Conservation (phyloP, 805 yeast species). For the Tetrapisispora namnaoensis region DNA sequence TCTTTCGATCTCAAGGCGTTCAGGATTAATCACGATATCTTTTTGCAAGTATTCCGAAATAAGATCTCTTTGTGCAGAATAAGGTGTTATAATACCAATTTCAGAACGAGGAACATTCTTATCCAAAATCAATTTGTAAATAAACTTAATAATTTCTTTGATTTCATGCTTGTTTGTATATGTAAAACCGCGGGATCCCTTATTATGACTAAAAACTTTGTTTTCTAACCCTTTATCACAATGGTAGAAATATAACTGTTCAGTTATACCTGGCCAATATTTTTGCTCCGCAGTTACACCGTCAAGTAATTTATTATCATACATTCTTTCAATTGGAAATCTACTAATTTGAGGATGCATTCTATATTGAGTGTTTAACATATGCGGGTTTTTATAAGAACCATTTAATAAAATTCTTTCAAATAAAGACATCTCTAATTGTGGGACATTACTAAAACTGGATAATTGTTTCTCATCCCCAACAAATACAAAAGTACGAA, state of each 20-base stretch:
- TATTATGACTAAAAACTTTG: slow-evolving; percentile 37
- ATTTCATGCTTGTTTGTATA: slow-evolving; percentile 50
- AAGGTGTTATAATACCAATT: slow-evolving; percentile 67
- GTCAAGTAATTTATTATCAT: slow-evolving; percentile 48
- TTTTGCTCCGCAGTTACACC: slow-evolving; percentile 52
- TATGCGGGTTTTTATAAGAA: slow-evolving; percentile 47
- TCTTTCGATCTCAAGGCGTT: slow-evolving; percentile 35
- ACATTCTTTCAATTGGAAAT: slow-evolving; percentile 83
- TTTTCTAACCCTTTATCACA: slow-evolving; percentile 38
- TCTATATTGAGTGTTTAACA: slow-evolving; percentile 62
- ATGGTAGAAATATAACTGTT: slow-evolving; percentile 59
- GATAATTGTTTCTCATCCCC: slow-evolving; percentile 72
- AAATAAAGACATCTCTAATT: slow-evolving; percentile 55
- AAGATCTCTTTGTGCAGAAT: slow-evolving; percentile 62
- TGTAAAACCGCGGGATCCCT: slow-evolving; percentile 43
- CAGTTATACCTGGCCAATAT: slow-evolving; percentile 35
- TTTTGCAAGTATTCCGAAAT: slow-evolving; percentile 41
- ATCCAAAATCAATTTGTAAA: slow-evolving; percentile 44
- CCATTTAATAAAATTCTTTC: slow-evolving; percentile 58
- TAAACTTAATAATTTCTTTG: slow-evolving; percentile 35
- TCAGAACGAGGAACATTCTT: slow-evolving; percentile 40
- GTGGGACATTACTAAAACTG: slow-evolving; percentile 60
- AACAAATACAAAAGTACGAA: slow-evolving; percentile 56
- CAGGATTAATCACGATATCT: slow-evolving; percentile 50
- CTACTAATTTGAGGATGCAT: slow-evolving; percentile 73